phyloP scores from a whole-genome alignment of 2,329 filamentous ascomycete species.

The Berkeleyomyces basicola region DNA sequence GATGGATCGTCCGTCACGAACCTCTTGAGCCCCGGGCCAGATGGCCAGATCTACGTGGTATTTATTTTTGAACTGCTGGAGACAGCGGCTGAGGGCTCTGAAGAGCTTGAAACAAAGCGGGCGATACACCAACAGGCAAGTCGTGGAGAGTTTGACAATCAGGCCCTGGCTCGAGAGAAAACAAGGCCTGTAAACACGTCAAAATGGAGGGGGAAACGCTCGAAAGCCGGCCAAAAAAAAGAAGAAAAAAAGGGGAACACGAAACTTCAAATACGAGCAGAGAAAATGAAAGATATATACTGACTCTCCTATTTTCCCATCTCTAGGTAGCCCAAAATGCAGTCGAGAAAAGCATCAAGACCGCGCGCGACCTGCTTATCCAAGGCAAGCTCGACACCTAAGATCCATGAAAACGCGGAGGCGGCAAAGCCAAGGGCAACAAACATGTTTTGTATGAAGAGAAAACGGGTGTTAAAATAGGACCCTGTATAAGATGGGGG shows the following conservation, averaged over 20 bases:
- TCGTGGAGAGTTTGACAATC: neutral
- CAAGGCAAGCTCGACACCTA: neutral
- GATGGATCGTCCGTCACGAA: constrained; percentile 21
- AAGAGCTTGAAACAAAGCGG: constrained; percentile 15
- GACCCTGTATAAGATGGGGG: neutral
- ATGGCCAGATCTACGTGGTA: constrained; percentile 20
- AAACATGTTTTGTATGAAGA: neutral
- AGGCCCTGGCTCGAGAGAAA: neutral
- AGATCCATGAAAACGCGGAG: neutral
- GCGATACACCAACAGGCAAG: constrained; percentile 17
- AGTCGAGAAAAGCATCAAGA: neutral
- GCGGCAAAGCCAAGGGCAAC: neutral
- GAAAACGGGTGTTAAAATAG: neutral
- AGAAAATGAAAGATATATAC: neutral
- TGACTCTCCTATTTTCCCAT: neutral
- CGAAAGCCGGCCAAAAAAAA: neutral
- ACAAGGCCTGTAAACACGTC: neutral
- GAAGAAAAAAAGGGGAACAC: neutral
- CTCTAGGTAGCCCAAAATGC: neutral
- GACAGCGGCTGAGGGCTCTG: constrained; percentile 15
- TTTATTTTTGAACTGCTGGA: constrained; percentile 21
- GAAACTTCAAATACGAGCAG: neutral
- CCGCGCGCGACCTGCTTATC: neutral
- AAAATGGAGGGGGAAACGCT: too few relatives aligned
- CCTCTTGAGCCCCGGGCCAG: constrained; percentile 18